Base-by-base conservation (phyloP, 495 filamentous ascomycete species). In the Cercophora samala region DNA sequence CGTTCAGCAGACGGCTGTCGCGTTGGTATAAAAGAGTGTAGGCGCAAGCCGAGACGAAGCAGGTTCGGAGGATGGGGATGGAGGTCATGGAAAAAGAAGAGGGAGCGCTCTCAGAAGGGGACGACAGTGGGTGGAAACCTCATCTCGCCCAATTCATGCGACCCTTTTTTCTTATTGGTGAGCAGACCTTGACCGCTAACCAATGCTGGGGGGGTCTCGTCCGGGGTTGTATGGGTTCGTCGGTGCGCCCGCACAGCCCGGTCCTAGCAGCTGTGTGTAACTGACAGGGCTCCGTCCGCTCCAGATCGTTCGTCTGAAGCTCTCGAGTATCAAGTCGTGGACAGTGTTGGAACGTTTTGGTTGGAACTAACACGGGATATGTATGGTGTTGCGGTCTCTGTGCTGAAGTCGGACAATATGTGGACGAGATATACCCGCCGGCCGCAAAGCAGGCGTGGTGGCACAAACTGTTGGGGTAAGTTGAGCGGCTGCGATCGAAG, bases 11-110 rank as follows among this genome's bases (percentile, higher is more conserved):
- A 26, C 73, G 70, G 58, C 68, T 73, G 67, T 78, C 75, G 64
- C 74, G 68, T 25, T 60, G 64, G 53, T 73, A 68, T 58, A 76
- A 76, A 70, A 77, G 77, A 76, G 76, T 60, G 75, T 72, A 71
- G 64, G 74, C 70, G 67, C 71, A 74, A 55, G 73, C 71, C 73
- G 72, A 75, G 54, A 76, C 62, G 64, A 73, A 72, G 68, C 76
- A 78, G 56, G 72, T 74, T 58, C 69, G 67, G 32, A 78, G 58
- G 64, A 77, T 69, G 64, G 65, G 69, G 67, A 64, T 63, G 65
- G 72, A 74, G 72, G 73, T 78, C 76, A 78, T 80, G 69, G 72
- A 64, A 67, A 68, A 70, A 59, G 56, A 62, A 71, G 63, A 56
- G 54, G 60, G 62, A 66, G 29, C n/a, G 26, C 26, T 19, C 9